Base-by-base conservation (phyloP, 139 green algal genomes). In the Coccomyxa sp. region DNA sequence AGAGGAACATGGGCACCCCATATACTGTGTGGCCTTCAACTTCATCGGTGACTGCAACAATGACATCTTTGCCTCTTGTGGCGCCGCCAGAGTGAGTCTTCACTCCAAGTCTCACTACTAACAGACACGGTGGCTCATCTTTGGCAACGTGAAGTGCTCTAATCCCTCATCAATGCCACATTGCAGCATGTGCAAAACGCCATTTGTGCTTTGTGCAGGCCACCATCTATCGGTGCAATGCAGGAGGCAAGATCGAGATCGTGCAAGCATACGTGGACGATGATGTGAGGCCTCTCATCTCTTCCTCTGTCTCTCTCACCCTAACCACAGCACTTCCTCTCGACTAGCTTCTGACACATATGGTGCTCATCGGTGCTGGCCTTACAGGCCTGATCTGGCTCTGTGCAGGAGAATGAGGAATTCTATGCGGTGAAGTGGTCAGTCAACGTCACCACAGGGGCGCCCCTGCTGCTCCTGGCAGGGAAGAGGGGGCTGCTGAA, bases 21-120 rank as follows among this genome's bases (percentile, higher is more conserved):
- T 94, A 8, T 94, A 83, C 54, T 93, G 90, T 75, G 83, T 92
- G 10, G 55, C 83, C 38, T 94, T 92, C 83, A 94, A 94, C 71
- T 81, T 80, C 36, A 76, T 79, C 8, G 58, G 86, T 40, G 68
- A 58, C 2, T 9, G 35, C 0, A 79, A 92, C 74, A 77, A 79
- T 34, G 76, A 95, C 54, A 18, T 95, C 5, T 89, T 95, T 39
- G 90, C 90, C 2, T 88, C 86, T 2, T 88, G 87, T 29, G 90
- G 90, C 16, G 75, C 75, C 8, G 77, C 83, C 73, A 78, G 85
- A 79, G 90, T 92, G 74, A 27, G 55, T 68, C 37, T 24, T 58
- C 68, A 55, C 9, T n/a, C 12, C 44, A 14, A 2, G 22, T 1
- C 14, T 79, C 12, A 73, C 27, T 33, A 68, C 5, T 33, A 29